Percentiles rank a stretch among this genome's conserved stretches.
Conservation (phyloP, 345 rosid species). For the Viola odorata region DNA sequence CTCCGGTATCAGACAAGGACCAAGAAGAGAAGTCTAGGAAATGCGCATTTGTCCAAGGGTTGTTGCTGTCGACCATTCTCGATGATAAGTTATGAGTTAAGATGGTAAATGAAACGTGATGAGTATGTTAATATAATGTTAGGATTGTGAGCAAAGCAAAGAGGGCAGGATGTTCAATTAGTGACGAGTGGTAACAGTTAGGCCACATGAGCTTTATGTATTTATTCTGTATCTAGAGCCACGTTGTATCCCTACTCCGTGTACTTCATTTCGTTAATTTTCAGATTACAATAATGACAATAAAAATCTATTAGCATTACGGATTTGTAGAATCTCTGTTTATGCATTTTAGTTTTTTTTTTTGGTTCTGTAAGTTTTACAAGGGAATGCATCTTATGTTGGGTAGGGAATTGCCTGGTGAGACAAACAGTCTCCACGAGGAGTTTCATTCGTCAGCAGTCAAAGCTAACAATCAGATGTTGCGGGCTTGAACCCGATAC, state of each 20-base stretch:
- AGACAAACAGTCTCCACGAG: too few species aligned
- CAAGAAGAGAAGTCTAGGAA: constrained; percentile 47
- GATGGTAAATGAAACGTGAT: constrained; percentile 3
- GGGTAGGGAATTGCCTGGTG: too few species aligned
- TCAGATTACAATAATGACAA: not conserved
- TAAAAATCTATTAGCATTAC: too few species aligned
- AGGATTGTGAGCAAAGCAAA: constrained; percentile 11
- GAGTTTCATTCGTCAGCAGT: too few species aligned
- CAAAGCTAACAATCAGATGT: too few species aligned
- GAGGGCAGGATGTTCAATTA: constrained; percentile 21
- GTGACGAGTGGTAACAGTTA: constrained; percentile 15
- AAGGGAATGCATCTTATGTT: too few species aligned
- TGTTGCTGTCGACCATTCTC: constrained; percentile 48
- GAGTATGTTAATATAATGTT: constrained; percentile 12
- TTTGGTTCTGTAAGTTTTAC: too few species aligned
- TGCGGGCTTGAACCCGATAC: too few species aligned
- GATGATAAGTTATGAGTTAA: constrained; percentile 31
- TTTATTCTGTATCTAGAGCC: constrained; percentile 22
- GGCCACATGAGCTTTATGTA: constrained; percentile 19
- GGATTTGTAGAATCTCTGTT: too few species aligned
- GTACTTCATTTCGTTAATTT: too few species aligned
- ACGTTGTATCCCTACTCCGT: too few species aligned
- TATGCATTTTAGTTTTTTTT: too few species aligned
- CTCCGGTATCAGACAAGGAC: constrained; percentile 36
- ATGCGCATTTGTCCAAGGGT: constrained; percentile 45